phyloP scores from a whole-genome alignment of 345 rosid genomes.

The Geranium brycei region DNA sequence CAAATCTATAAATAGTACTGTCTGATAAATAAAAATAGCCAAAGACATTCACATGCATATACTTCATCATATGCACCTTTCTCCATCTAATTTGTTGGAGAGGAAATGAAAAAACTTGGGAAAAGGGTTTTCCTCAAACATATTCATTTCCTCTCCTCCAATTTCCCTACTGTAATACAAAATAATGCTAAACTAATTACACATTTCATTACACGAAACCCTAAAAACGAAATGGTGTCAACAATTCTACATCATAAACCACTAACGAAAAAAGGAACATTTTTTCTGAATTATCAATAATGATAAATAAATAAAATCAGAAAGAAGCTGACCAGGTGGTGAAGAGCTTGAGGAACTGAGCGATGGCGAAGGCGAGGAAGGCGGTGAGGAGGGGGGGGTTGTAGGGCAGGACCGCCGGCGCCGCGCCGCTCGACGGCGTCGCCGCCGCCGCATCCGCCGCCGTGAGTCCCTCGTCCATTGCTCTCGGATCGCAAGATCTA shows the following conservation, averaged over 20 bases:
- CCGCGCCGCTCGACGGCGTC: conserved; percentile 18
- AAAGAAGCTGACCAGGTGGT: conserved; percentile 62
- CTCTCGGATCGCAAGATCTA: neutral
- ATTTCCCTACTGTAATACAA: neutral
- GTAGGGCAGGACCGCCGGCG: conserved; percentile 37
- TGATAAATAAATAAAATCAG: neutral
- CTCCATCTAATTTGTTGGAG: neutral
- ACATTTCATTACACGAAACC: neutral
- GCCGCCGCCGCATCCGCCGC: conserved; percentile 33
- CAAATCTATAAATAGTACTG: too few relatives aligned
- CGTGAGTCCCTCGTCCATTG: conserved; percentile 57
- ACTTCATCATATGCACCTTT: neutral
- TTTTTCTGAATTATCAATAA: neutral
- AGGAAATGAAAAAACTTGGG: neutral
- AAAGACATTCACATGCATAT: neutral
- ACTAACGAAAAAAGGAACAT: neutral
- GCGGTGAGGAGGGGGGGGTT: conserved; percentile 79
- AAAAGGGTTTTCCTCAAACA: neutral
- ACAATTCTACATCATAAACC: neutral
- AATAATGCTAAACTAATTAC: neutral
- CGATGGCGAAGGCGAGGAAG: conserved; percentile 79
- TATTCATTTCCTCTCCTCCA: neutral
- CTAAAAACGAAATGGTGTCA: neutral
- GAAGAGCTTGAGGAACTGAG: conserved; percentile 94
- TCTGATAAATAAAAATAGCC: neutral